Conservation (phyloP, 345 rosid genomes). For the Aquilaria malaccensis region DNA sequence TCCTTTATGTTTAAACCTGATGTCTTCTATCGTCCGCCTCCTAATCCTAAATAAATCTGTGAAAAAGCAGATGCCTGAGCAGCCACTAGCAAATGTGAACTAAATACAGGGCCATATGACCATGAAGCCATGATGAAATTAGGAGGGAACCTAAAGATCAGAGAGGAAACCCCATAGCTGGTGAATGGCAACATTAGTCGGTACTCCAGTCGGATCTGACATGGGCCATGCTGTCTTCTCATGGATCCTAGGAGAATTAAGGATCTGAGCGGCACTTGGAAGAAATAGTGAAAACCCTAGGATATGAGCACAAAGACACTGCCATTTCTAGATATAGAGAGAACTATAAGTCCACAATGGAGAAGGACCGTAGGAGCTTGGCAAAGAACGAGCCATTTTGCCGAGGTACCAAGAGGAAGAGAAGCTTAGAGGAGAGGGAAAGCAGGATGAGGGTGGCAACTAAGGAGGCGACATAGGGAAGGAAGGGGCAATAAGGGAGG, state of each 20-base stretch:
- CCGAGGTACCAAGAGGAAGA: no score
- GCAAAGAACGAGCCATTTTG: no score
- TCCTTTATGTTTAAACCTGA: no score
- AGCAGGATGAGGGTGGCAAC: no score
- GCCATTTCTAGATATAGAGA: conserved; percentile 26
- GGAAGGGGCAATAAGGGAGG: no score
- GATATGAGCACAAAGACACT: conserved; percentile 33
- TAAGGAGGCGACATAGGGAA: no score
- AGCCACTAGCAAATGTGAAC: conserved; percentile 46
- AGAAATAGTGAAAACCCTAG: conserved; percentile 20
- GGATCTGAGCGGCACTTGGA: conserved; percentile 72
- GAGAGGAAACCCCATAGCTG: conserved; percentile 58
- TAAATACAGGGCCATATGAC: conserved; percentile 51
- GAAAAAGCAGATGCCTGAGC: conserved; percentile 23
- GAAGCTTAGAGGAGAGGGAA: no score
- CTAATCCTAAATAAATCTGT: no score
- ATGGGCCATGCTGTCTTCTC: conserved; percentile 29
- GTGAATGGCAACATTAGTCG: conserved; percentile 17
- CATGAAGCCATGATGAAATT: conserved; percentile 97
- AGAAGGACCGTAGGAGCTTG: no score
- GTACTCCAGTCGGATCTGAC: conserved; percentile 11
- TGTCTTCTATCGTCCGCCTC: no score
- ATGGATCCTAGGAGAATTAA: conserved; percentile 35
- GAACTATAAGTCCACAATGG: no score
- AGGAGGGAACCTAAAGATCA: conserved; percentile 83